Percentiles rank a stretch among this genome's conserved stretches.
These are phyloP conservation scores for Scheffersomyces lignicola DNA, from an alignment of 1,139 yeast genomes.

Conservation along the genomic window DNA sequence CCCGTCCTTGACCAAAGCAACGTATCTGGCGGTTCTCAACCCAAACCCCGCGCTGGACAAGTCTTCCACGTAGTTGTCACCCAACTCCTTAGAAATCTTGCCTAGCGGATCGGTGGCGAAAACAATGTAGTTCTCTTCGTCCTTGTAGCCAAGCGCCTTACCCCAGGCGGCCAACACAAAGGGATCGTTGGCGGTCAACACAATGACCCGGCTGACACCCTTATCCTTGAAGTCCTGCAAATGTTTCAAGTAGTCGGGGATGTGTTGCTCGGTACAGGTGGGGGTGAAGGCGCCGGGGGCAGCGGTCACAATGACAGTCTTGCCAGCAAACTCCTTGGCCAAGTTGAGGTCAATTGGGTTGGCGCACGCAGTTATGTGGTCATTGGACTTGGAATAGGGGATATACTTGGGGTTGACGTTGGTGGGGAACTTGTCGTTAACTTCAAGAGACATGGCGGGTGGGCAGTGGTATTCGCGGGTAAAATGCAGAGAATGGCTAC, in stretches of 20 bases:
- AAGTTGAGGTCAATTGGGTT: constrained; percentile 54
- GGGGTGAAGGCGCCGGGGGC: constrained; percentile 96
- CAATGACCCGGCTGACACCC: constrained; percentile 71
- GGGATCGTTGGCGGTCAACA: constrained; percentile 79
- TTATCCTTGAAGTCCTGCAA: constrained; percentile 55
- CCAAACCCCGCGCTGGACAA: constrained; percentile 60
- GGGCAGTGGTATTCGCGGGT: not conserved
- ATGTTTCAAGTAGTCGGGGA: constrained; percentile 68
- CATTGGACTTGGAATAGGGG: constrained; percentile 50
- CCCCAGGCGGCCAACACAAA: constrained; percentile 85
- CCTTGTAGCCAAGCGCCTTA: constrained; percentile 59
- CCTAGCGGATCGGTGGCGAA: constrained; percentile 75
- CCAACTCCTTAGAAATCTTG: constrained; percentile 51
- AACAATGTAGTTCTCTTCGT: constrained; percentile 48
- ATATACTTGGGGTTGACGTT: constrained; percentile 56
- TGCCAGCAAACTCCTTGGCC: constrained; percentile 47
- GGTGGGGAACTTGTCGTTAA: constrained; percentile 41
- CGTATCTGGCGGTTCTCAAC: constrained; percentile 70
- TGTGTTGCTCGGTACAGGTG: constrained; percentile 78
- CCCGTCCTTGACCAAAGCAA: constrained; percentile 64
- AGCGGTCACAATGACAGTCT: constrained; percentile 67
- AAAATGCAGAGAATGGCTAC: not conserved
- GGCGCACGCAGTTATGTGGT: constrained; percentile 50
- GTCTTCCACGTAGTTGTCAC: constrained; percentile 51
- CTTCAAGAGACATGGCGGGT: constrained; percentile 1